These are phyloP conservation scores for Calophaca sinica DNA, from an alignment of 306 rosid species.

Conservation along the genomic window DNA sequence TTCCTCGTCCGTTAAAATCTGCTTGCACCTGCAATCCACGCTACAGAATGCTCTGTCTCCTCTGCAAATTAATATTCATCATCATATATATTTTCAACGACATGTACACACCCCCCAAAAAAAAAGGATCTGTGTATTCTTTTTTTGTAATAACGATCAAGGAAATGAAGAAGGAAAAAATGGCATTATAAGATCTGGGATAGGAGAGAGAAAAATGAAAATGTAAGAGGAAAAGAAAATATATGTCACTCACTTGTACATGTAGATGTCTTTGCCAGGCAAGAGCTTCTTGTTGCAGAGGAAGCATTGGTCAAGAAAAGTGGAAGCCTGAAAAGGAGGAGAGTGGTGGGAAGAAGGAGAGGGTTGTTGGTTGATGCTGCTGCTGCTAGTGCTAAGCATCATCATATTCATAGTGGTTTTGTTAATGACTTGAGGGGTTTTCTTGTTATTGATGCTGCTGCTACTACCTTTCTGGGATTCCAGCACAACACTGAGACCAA, in stretches of 20 bases:
- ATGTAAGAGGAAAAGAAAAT: background rate
- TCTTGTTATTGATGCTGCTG: background rate
- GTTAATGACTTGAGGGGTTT: conserved; percentile 63
- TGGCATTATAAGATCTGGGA: conserved; percentile 29
- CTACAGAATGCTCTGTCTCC: conserved; percentile 94
- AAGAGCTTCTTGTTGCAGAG: conserved; percentile 72
- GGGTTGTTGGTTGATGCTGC: conserved; percentile 38
- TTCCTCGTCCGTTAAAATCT: conserved; percentile 87
- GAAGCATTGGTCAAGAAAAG: conserved; percentile 80
- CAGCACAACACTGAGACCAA: conserved; percentile 77
- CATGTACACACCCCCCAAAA: no score
- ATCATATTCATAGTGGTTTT: conserved; percentile 60
- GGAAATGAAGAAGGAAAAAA: no score
- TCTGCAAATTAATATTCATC: conserved; percentile 47
- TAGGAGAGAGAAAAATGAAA: background rate
- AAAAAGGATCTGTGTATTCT: no score
- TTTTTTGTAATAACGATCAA: no score
- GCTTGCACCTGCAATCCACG: conserved; percentile 91
- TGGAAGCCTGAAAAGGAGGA: conserved; percentile 31
- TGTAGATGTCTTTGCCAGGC: conserved; percentile 92
- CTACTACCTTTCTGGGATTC: conserved; percentile 58
- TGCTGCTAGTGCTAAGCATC: background rate
- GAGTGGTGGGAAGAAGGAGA: background rate
- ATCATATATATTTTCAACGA: background rate
- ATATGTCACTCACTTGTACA: conserved; percentile 76